Evolutionary conservation across 1,284 basidiomycete genomes (phyloP).

Genomic region (Pseudozyma sp.): DNA sequence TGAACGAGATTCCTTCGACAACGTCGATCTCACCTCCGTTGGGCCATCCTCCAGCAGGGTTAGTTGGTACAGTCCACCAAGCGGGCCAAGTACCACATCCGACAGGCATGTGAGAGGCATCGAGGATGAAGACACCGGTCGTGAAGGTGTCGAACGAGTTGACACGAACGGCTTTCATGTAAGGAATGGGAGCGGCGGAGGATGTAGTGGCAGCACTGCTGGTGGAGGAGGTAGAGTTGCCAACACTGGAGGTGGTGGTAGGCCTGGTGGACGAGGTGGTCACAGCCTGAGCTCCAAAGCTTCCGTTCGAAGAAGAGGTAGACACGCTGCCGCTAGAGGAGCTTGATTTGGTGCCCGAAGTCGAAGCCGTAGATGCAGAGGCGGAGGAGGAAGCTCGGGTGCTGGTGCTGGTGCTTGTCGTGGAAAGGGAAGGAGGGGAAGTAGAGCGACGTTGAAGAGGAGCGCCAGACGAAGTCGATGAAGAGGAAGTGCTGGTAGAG

Average conservation of each 20-base stretch:
- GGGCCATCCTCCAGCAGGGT: slow-evolving; percentile 53
- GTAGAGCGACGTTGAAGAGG: slow-evolving; percentile 15
- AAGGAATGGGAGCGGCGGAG: slow-evolving; percentile 28
- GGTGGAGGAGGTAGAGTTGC: slow-evolving; percentile 15
- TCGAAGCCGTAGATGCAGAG: slow-evolving; percentile 4
- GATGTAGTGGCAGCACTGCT: slow-evolving; percentile 17
- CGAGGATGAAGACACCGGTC: slow-evolving; percentile 53
- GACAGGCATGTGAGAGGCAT: slow-evolving; percentile 48
- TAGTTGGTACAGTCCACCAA: slow-evolving; percentile 56
- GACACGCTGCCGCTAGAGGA: slow-evolving; percentile 8
- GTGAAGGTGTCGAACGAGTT: slow-evolving; percentile 51
- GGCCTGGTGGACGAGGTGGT: slow-evolving; percentile 5
- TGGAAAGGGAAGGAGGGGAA: slow-evolving; percentile 1
- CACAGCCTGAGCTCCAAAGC: not conserved
- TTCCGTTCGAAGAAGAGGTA: slow-evolving; percentile 2
- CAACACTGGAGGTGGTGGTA: slow-evolving; percentile 2
- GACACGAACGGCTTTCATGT: slow-evolving; percentile 48
- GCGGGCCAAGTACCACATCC: slow-evolving; percentile 64
- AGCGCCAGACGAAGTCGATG: slow-evolving; percentile 12
- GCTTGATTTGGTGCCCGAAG: not conserved
- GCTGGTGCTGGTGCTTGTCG: not conserved
- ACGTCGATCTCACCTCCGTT: slow-evolving; percentile 62
- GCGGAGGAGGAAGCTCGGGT: slow-evolving; percentile 4
- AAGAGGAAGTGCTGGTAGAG: slow-evolving; percentile 1
- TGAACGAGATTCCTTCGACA: slow-evolving; percentile 57